phyloP scores from a whole-genome alignment of 768 basidiomycete species.

The Pulveroboletus sp. region DNA sequence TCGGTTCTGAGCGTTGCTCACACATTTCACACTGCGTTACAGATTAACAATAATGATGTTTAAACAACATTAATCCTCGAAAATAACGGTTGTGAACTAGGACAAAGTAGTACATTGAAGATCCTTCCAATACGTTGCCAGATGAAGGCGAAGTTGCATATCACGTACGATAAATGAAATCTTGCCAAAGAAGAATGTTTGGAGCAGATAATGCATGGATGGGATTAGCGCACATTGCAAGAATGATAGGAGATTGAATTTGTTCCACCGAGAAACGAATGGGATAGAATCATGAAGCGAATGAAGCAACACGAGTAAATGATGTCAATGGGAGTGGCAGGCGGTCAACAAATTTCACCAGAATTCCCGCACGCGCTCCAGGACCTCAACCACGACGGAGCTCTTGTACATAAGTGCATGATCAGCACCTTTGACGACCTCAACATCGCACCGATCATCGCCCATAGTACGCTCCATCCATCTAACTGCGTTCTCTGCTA shows the following conservation, averaged over 20 bases:
- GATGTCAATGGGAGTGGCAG: slow-evolving; percentile 1
- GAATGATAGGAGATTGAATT: slow-evolving; percentile 1
- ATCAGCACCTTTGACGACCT: slow-evolving; percentile 83
- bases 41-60: slow-evolving; percentile 28
- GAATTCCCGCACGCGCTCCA: slow-evolving; percentile 63
- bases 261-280: slow-evolving; percentile 17
- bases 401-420: slow-evolving; percentile 94
- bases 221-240: slow-evolving; percentile 7
- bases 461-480: slow-evolving; percentile 92
- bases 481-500: slow-evolving; percentile 82
- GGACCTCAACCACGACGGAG: slow-evolving; percentile 78
- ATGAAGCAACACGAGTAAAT: slow-evolving; percentile 17
- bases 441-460: slow-evolving; percentile 67
- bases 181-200: slow-evolving; percentile 2
- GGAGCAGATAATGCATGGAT: slow-evolving; percentile 6
- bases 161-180: slow-evolving; percentile 19
- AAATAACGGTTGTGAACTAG: slow-evolving; percentile 23
- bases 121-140: slow-evolving; percentile 21
- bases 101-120: slow-evolving; percentile 29
- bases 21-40: slow-evolving; percentile 5
- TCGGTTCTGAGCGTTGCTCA: too few relatives aligned
- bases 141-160: slow-evolving; percentile 16
- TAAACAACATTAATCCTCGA: slow-evolving; percentile 33
- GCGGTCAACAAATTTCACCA: slow-evolving; percentile 36
- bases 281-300: slow-evolving; percentile 9